Evolutionary conservation across 2,329 filamentous ascomycete species (phyloP), one percentile per base, ranked within the genome.

Genomic region (Ophiostoma himal-ulmi): DNA sequence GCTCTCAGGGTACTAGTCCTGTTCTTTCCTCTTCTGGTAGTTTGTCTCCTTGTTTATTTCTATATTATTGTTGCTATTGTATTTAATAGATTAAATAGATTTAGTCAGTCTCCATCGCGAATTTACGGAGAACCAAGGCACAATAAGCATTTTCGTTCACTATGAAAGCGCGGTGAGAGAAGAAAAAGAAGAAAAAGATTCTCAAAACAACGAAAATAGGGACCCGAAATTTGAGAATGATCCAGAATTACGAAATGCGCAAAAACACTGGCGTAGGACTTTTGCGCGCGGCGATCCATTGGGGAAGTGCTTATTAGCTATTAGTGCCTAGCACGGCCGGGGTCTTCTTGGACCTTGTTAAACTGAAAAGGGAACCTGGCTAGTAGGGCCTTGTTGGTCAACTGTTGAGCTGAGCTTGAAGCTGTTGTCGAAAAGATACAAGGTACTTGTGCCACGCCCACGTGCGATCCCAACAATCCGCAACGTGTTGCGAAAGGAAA

Each of bases 211-310:
- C 17, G 17, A 17, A 48, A 48, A 48, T 20, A 48, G 44, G 17
- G 44, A 48, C 17, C 44, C 52, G n/a, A 57, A 57, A 20, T 13
- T 26, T 57, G n/a, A 57, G 22, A 36, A 64, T n/a, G 60, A 37
- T 64, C 60, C 36, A 41, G 64, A 22, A 66, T 41, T 41, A 57
- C 37, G 8, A 66, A 66, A 66, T 66, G n/a, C 62, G 36, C 20
- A 41, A 66, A 66, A 26, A 30, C 52, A 57, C 52, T 66, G 64
- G 37, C 64, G 64, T 66, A 66, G 64, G 64, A 66, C 64, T 66
- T 66, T 66, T 7, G 44, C 64, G 22, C 7, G 36, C 37, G 34
- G 64, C 64, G 64, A 66, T 66, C 64, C 64, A 66, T 41, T 66
- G 64, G 64, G 64, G 30, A 37, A n/a, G 37, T 41, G 48, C 48